These are phyloP conservation scores for Prototheca stagnorum DNA, from an alignment of 163 green algal genomes.

Conservation along the genomic window DNA sequence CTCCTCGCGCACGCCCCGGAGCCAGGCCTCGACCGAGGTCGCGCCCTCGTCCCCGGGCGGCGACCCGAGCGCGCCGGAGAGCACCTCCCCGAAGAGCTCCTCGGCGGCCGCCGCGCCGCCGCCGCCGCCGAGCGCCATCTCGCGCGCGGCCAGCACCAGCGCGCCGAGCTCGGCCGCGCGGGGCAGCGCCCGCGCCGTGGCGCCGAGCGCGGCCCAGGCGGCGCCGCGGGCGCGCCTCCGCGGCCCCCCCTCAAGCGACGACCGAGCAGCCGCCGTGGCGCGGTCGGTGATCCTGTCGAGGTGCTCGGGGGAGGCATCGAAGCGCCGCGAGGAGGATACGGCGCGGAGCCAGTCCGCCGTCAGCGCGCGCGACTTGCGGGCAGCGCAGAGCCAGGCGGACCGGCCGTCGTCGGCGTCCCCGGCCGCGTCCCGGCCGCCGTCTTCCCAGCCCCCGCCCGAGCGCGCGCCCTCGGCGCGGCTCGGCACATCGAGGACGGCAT, in stretches of 20 bases:
- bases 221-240: slow-evolving; percentile 8
- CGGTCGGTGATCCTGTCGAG: slow-evolving; percentile 1
- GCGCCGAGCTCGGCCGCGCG: slow-evolving; percentile 8
- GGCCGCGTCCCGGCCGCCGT: slow-evolving; percentile 18
- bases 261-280: background rate
- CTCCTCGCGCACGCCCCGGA: background rate
- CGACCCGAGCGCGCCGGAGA: slow-evolving; percentile 15
- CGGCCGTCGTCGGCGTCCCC: slow-evolving; percentile 21
- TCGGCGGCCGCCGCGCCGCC: slow-evolving; percentile 7
- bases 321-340: background rate
- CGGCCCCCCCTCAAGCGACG: slow-evolving; percentile 2
- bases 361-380: background rate
- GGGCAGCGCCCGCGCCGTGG: slow-evolving; percentile 29
- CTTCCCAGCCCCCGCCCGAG: slow-evolving; percentile 10
- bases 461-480: slow-evolving; percentile 21
- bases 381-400: slow-evolving; percentile 10
- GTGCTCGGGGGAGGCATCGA: background rate
- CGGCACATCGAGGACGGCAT: no score
- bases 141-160: slow-evolving; percentile 18
- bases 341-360: background rate
- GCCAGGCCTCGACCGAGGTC: slow-evolving; percentile 4
- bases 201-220: slow-evolving; percentile 20
- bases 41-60: no score
- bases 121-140: slow-evolving; percentile 31
- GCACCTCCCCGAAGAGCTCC: slow-evolving; percentile 7